phyloP scores from a whole-genome alignment of 306 rosid species.

The Heteromeles arbutifolia region DNA sequence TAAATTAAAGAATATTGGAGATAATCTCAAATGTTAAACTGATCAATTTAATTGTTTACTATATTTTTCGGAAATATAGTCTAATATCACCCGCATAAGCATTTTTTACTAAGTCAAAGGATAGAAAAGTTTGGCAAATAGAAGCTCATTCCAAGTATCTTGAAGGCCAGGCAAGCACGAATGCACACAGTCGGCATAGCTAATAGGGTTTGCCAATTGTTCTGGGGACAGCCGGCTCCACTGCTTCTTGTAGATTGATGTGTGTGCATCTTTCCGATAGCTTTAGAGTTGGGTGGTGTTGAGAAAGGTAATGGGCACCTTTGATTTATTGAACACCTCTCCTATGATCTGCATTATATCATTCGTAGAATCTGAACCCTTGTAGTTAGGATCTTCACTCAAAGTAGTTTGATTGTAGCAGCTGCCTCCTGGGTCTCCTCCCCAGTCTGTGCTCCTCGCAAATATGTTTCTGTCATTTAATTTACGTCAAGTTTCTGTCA shows the following conservation, averaged over 20 bases:
- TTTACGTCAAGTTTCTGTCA: too few relatives aligned
- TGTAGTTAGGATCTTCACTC: constrained; percentile 51
- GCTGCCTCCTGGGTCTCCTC: constrained; percentile 44
- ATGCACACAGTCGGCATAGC: constrained; percentile 84
- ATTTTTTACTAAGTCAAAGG: constrained; percentile 26
- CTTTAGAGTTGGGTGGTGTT: neutral
- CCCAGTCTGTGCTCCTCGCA: too few relatives aligned
- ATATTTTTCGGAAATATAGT: too few relatives aligned
- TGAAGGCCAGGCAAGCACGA: constrained; percentile 98
- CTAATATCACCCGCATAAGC: neutral
- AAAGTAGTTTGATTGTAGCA: constrained; percentile 73
- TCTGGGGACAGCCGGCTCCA: constrained; percentile 64
- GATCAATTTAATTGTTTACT: too few relatives aligned
- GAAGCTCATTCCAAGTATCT: constrained; percentile 97
- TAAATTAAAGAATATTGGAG: too few relatives aligned
- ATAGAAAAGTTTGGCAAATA: constrained; percentile 65
- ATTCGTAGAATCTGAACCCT: constrained; percentile 71
- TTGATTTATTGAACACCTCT: constrained; percentile 53
- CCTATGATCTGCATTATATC: constrained; percentile 62
- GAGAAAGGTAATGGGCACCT: constrained; percentile 37
- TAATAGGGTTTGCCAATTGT: constrained; percentile 70
- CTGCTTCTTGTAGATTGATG: constrained; percentile 80
- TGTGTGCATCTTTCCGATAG: constrained; percentile 80
- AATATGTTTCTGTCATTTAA: too few relatives aligned
- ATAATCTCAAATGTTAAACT: too few relatives aligned